These are phyloP conservation scores for Saprolegnia diclina DNA, from an alignment of 352 stramenopile genomes.

Conservation along the genomic window DNA sequence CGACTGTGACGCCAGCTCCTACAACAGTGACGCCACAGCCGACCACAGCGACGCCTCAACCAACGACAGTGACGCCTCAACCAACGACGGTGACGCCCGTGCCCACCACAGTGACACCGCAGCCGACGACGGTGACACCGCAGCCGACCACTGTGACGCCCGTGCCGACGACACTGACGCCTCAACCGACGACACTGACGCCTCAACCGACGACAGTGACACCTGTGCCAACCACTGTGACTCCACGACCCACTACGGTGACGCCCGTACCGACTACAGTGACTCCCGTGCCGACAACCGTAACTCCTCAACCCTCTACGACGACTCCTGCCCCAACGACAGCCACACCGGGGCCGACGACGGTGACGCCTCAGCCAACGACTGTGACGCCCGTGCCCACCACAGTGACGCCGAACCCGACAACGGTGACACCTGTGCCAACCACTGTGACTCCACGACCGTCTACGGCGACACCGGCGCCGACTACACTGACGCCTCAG, in stretches of 20 bases:
- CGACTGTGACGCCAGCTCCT: too few relatives aligned
- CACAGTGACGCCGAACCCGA: not conserved
- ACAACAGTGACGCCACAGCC: too few relatives aligned
- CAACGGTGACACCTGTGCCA: not conserved
- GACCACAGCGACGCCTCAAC: not conserved
- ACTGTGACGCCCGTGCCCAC: not conserved
- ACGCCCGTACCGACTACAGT: not conserved
- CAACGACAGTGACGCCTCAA: not conserved
- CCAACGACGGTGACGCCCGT: not conserved
- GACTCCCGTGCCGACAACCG: not conserved
- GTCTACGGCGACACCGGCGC: not conserved
- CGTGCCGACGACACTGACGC: not conserved
- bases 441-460: not conserved
- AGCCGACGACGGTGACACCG: not conserved
- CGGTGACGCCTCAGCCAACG: not conserved
- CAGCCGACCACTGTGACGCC: not conserved
- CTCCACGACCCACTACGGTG: not conserved
- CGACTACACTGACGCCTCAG: not conserved
- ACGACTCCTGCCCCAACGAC: not conserved
- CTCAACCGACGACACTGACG: not conserved
- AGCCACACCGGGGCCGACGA: not conserved
- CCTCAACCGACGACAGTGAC: not conserved
- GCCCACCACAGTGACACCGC: not conserved
- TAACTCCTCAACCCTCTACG: too few relatives aligned
- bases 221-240: not conserved